Base-by-base conservation (phyloP, 495 filamentous ascomycete species). In the Penicillium waksmanii region DNA sequence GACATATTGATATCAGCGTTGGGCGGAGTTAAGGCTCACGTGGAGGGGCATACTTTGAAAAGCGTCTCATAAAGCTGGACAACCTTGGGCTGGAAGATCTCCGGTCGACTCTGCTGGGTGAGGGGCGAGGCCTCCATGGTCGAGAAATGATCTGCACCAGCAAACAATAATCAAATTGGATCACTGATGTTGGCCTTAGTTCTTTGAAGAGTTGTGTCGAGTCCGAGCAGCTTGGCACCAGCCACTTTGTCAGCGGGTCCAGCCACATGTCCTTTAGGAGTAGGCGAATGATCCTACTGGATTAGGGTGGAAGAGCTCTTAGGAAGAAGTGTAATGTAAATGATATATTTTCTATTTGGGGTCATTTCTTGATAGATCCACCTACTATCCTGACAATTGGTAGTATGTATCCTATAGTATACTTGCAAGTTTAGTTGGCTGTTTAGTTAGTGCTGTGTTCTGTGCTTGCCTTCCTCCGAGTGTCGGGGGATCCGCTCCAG, bases 31-130 rank as follows among this genome's bases (percentile, higher is more conserved):
- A 17, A 17, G 17, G 15, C 42, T 44, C 42, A 44, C 13, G 18
- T 17, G 43, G 50, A 54, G 25, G 21, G 27, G 60, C 76, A 60
- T 80, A 96, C 93, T 81, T 87, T 87, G 75, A 98, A 93, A 51
- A 98, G 80, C 53, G 82, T 81, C 72, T 94, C 87, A 72, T 98
- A 98, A 36, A 98, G 85, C 64, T 87, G 83, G 38, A 95, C 90
- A 57, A 98, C 89, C 78, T 98, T 98, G 27, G 89, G 96, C 74
- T 95, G 87, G 71, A 98, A 97, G 44, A 85, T 82, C 68, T 93
- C 92, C 58, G 95, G 96, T 68, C 95, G 85, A 75, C 84, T 85
- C 80, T 97, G 93, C 76, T 94, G 93, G 21, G 93, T 96, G 68
- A 98, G 85, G 57, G 95, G 95, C 69, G 93, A 97, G 51, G 87